These are phyloP conservation scores for Suillus subaureus DNA, from an alignment of 768 basidiomycete genomes.

Conservation along the genomic window DNA sequence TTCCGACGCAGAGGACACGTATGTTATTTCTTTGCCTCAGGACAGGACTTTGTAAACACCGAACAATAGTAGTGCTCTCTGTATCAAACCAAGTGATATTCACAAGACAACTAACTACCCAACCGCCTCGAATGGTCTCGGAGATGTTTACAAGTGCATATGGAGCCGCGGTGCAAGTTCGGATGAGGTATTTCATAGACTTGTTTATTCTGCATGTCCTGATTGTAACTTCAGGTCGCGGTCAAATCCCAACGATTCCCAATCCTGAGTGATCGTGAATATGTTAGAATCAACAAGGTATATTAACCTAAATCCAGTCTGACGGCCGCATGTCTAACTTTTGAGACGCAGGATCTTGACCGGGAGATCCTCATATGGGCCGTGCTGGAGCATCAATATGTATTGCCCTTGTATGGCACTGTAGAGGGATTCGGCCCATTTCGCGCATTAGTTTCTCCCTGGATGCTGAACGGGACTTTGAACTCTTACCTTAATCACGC, in stretches of 20 bases:
- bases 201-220: not conserved
- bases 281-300: not conserved
- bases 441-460: constrained; percentile 44
- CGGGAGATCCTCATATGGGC: constrained; percentile 44
- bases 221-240: constrained; percentile 5
- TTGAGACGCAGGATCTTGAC: constrained; percentile 22
- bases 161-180: not conserved
- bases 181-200: not conserved
- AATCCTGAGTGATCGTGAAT: not conserved
- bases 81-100: not conserved
- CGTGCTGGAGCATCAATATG: constrained; percentile 38
- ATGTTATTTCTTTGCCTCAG: not conserved
- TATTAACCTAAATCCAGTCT: not conserved
- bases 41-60: not conserved
- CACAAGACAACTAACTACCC: not conserved
- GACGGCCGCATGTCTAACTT: not conserved
- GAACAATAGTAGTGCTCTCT: not conserved
- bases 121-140: constrained; percentile 37
- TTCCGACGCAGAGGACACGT: not conserved
- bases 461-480: constrained; percentile 43
- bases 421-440: constrained; percentile 39
- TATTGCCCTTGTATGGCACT: constrained; percentile 39
- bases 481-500: constrained; percentile 39
- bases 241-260: constrained; percentile 7
- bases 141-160: constrained; percentile 44